Evolutionary conservation across 371 early-diverging fungal species (phyloP).

Genomic region (Haplosporangium sp.): DNA sequence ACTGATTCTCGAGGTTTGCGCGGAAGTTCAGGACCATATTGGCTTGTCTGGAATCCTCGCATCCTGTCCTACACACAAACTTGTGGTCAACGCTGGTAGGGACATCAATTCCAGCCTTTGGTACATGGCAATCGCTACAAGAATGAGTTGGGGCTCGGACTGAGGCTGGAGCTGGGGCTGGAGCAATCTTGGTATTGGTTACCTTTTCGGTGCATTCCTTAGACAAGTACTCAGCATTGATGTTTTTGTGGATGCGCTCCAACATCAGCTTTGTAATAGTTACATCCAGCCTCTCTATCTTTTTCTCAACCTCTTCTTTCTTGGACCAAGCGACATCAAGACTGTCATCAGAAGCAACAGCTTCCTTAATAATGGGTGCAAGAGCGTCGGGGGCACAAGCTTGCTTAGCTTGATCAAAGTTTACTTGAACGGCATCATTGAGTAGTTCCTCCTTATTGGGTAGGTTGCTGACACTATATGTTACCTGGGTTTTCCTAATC

Average conservation of each 20-base stretch:
- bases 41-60: slow-evolving; percentile 34
- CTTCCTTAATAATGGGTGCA: slow-evolving; percentile 29
- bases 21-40: slow-evolving; percentile 29
- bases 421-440: slow-evolving; percentile 17
- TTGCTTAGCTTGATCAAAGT: slow-evolving; percentile 42
- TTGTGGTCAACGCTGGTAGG: slow-evolving; percentile 23
- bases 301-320: slow-evolving; percentile 45
- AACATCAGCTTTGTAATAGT: slow-evolving; percentile 23
- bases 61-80: slow-evolving; percentile 45
- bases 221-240: slow-evolving; percentile 48
- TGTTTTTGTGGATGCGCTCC: slow-evolving; percentile 32
- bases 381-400: slow-evolving; percentile 21
- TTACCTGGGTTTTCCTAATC: slow-evolving; percentile 35
- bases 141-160: not conserved
- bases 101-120: slow-evolving; percentile 19
- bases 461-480: slow-evolving; percentile 22
- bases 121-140: not conserved
- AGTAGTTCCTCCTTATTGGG: slow-evolving; percentile 23
- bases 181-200: slow-evolving; percentile 42
- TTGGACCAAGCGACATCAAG: slow-evolving; percentile 49
- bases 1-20: slow-evolving; percentile 20
- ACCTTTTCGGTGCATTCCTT: slow-evolving; percentile 54
- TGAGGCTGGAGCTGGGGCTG: slow-evolving; percentile 9
- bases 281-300: slow-evolving; percentile 25
- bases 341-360: slow-evolving; percentile 25